Evolutionary conservation across 2,329 filamentous ascomycete genomes (phyloP), one percentile per base, ranked within the genome.

Genomic region (Trichoderma breve): DNA sequence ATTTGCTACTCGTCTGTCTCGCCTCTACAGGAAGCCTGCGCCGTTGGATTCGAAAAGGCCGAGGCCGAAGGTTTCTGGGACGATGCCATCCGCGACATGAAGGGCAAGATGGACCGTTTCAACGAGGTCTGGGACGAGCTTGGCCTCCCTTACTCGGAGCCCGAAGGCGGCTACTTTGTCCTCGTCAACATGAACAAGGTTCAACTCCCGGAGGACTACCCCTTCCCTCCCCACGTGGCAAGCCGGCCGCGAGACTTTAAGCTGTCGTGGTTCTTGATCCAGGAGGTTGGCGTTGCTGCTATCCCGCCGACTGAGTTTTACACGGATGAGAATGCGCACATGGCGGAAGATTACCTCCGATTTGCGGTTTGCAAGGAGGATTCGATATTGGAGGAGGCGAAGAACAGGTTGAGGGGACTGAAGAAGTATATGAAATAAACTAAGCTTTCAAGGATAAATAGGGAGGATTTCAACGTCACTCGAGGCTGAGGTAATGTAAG

Each of bases 291-390:
- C 11, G 94, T 99, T 32, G 96, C 96, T 3, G 95, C 95, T 9
- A 98, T 99, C 74, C 96, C 96, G 21, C 96, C 96, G 0, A 97
- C 95, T 0, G 96, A 99, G 82, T 99, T 99, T 82, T 98, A 98
- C 81, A 98, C 95, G 0, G 91, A 93, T 21, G 84, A 82, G 57
- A 97, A 97, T 78, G 90, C 92, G 32, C 90, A 93, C 77, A 89
- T 98, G 76, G 96, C 93, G 0, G 93, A 98, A 85, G 92, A 98
- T 77, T 99, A 97, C 84, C 87, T 99, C 78, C 88, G 96, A 28
- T 98, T 98, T 80, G 96, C 96, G 0, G 94, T 99, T 1, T 99
- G 96, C 85, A 99, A 99, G 86, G 89, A 95, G 39, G 94, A 99
- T 79, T 89, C 93, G 57, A 90, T 98, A 47, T 82, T 96, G 26